Evolutionary conservation across 768 basidiomycete species (phyloP).

Genomic region (Hericium rajendrae): DNA sequence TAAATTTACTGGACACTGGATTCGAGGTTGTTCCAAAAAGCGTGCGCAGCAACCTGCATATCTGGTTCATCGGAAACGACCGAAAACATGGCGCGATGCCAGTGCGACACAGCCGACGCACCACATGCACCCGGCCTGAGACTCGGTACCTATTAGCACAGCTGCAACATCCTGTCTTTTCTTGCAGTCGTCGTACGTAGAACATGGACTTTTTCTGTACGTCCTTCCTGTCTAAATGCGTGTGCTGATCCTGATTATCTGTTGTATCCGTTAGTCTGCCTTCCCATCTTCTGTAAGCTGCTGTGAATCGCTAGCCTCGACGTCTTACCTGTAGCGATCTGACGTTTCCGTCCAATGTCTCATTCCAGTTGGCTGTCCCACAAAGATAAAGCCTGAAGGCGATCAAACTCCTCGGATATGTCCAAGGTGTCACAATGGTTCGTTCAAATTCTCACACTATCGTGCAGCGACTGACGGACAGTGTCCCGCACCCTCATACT

Average conservation of each 20-base stretch:
- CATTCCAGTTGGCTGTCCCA: constrained; percentile 54
- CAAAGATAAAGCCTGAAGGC: constrained; percentile 46
- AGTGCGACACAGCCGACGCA: no score
- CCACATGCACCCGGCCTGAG: no score
- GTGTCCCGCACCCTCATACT: background rate
- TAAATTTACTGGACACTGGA: no score
- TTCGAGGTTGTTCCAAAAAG: no score
- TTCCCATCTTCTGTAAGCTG: constrained; percentile 26
- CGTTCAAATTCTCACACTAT: constrained; percentile 10
- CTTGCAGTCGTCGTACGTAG: no score
- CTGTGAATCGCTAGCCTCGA: background rate
- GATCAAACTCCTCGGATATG: constrained; percentile 47
- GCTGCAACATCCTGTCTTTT: no score
- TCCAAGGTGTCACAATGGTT: constrained; percentile 66
- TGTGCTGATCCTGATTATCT: background rate
- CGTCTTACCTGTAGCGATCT: constrained; percentile 3
- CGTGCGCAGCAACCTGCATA: no score
- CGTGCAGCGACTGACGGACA: background rate
- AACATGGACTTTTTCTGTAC: background rate
- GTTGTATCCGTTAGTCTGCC: constrained; percentile 19
- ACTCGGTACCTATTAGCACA: no score
- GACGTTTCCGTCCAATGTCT: no score
- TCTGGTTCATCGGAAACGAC: no score
- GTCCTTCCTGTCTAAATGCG: background rate
- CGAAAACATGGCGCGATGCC: no score